Conservation (phyloP, 2,329 filamentous ascomycete genomes). For the Hymenoscyphus linearis region DNA sequence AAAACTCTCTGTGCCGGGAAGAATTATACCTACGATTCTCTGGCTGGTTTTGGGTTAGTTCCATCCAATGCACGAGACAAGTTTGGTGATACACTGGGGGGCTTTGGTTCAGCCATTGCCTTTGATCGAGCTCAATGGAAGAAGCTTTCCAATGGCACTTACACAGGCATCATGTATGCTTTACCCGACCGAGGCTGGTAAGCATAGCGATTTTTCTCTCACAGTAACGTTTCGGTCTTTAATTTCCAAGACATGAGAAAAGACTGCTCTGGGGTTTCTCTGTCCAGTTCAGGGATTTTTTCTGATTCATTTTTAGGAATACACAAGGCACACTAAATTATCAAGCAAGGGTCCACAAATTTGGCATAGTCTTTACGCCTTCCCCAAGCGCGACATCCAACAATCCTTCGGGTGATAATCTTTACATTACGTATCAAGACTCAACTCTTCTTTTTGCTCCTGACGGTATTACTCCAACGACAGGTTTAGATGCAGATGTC, state of each 20-base stretch:
- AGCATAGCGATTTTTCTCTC: neutral
- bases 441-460: slow-evolving; percentile 61
- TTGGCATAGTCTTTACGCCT: slow-evolving; percentile 53
- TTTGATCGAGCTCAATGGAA: slow-evolving; percentile 56
- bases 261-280: neutral
- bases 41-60: slow-evolving; percentile 63
- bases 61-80: slow-evolving; percentile 55
- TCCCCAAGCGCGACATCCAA: slow-evolving; percentile 44
- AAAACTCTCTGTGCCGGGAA: slow-evolving; percentile 42
- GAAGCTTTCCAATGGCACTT: slow-evolving; percentile 44
- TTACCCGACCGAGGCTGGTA: slow-evolving; percentile 65
- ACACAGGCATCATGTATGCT: slow-evolving; percentile 54
- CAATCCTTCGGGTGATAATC: slow-evolving; percentile 53
- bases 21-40: slow-evolving; percentile 58
- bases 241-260: neutral
- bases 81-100: slow-evolving; percentile 64
- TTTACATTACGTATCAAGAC: slow-evolving; percentile 57
- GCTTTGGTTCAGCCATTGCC: slow-evolving; percentile 61
- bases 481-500: slow-evolving; percentile 57
- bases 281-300: neutral
- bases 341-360: slow-evolving; percentile 64
- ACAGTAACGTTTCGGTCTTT: neutral
- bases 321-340: slow-evolving; percentile 66
- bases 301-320: slow-evolving; percentile 43
- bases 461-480: slow-evolving; percentile 50